Conservation (phyloP, 768 basidiomycete species). For the Leccinum variicolor region DNA sequence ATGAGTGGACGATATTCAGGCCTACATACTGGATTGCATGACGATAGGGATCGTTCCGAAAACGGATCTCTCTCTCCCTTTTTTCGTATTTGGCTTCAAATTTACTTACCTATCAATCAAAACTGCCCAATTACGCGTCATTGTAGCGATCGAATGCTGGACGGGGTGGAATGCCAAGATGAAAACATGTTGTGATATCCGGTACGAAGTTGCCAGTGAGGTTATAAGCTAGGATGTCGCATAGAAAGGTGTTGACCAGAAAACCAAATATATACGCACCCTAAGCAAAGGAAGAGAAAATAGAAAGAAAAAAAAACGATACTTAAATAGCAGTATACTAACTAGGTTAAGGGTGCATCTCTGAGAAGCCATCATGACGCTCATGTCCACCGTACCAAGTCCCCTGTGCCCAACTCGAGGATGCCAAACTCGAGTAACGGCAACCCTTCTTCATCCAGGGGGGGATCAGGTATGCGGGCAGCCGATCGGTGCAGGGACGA, state of each 20-base stretch:
- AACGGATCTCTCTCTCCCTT: not conserved
- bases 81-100: not conserved
- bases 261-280: not conserved
- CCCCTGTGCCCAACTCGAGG: constrained; percentile 2
- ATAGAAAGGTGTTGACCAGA: not conserved
- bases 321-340: not conserved
- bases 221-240: not conserved
- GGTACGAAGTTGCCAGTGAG: not conserved
- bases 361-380: not conserved
- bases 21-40: too few relatives aligned
- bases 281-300: not conserved
- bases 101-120: not conserved
- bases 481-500: not conserved
- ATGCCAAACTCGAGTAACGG: constrained; percentile 21
- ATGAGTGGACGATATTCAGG: not conserved
- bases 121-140: not conserved
- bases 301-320: not conserved
- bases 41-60: not conserved
- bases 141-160: too few relatives aligned
- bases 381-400: constrained; percentile 1
- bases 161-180: not conserved
- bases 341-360: not conserved
- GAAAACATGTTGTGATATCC: not conserved
- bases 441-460: not conserved
- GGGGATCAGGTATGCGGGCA: not conserved